These are phyloP conservation scores for Eimeria maxima DNA, from an alignment of 169 alveolate species.

Conservation along the genomic window DNA sequence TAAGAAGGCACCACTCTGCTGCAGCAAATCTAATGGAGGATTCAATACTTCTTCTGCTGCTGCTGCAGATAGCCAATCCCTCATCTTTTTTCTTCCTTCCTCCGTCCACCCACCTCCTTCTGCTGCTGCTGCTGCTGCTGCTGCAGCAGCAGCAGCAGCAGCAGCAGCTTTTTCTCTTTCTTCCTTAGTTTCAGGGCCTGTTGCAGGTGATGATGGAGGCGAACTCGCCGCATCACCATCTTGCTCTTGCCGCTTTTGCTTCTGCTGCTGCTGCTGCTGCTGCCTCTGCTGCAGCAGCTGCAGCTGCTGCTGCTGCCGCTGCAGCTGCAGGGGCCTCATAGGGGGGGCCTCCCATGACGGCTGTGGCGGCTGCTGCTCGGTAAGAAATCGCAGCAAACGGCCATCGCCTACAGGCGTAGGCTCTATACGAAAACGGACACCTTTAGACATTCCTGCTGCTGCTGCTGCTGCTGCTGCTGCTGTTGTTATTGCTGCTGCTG, in stretches of 20 bases:
- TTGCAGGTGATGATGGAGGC: too few species aligned
- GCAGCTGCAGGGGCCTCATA: neutral
- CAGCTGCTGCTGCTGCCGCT: conserved; percentile 24
- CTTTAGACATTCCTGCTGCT: conserved; percentile 20
- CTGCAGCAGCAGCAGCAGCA: neutral
- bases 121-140: conserved; percentile 12
- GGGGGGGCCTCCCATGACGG: conserved; percentile 50
- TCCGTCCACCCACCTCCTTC: neutral
- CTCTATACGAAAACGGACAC: conserved; percentile 20
- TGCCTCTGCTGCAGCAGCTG: neutral
- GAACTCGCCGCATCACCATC: too few species aligned
- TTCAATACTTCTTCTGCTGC: neutral
- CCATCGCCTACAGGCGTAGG: conserved; percentile 28
- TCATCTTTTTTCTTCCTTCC: neutral
- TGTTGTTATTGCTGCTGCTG: neutral
- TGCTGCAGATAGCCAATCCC: neutral
- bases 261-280: conserved; percentile 7
- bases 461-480: conserved; percentile 53
- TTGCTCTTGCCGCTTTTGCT: too few species aligned
- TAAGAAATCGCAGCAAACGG: conserved; percentile 17
- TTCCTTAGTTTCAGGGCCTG: too few species aligned
- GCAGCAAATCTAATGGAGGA: conserved; percentile 68
- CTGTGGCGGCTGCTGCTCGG: conserved; percentile 45
- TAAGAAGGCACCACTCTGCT: conserved; percentile 67
- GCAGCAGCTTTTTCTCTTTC: too few species aligned